These are phyloP conservation scores for Platanthera guangdongensis DNA, from an alignment of 106 monocot genomes.

Conservation along the genomic window DNA sequence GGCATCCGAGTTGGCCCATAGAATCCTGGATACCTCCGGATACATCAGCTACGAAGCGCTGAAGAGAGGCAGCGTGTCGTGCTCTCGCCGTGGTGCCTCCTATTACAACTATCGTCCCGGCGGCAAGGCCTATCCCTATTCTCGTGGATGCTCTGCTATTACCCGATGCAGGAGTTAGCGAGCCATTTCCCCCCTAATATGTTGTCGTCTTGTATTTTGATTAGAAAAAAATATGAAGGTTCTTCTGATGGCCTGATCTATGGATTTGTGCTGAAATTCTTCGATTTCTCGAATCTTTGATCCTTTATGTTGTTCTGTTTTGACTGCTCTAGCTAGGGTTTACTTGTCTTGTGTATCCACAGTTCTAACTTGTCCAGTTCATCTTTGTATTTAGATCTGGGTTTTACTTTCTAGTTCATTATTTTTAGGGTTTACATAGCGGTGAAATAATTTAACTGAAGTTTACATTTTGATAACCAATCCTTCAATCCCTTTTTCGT, in stretches of 20 bases:
- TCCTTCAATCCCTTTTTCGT: not conserved
- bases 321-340: no score
- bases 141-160: conserved; percentile 27
- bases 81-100: conserved; percentile 33
- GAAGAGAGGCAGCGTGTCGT: conserved; percentile 26
- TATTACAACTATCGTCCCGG: conserved; percentile 56
- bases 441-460: not conserved
- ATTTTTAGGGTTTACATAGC: no score
- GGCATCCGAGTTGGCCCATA: conserved; percentile 22
- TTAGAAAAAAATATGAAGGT: not conserved
- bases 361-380: no score
- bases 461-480: not conserved
- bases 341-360: no score
- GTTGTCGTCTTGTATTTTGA: not conserved
- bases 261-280: not conserved
- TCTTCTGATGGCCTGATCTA: not conserved
- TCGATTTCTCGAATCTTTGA: not conserved
- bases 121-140: conserved; percentile 35
- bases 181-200: not conserved
- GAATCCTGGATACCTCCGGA: conserved; percentile 17
- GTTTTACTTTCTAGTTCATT: no score
- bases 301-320: no score
- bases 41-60: conserved; percentile 43
- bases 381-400: no score
- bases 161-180: conserved; percentile 25